Percentiles rank a stretch among this genome's conserved stretches.
These are phyloP conservation scores for Claviceps humidiphila DNA, from an alignment of 2,329 filamentous ascomycete genomes.

Conservation along the genomic window DNA sequence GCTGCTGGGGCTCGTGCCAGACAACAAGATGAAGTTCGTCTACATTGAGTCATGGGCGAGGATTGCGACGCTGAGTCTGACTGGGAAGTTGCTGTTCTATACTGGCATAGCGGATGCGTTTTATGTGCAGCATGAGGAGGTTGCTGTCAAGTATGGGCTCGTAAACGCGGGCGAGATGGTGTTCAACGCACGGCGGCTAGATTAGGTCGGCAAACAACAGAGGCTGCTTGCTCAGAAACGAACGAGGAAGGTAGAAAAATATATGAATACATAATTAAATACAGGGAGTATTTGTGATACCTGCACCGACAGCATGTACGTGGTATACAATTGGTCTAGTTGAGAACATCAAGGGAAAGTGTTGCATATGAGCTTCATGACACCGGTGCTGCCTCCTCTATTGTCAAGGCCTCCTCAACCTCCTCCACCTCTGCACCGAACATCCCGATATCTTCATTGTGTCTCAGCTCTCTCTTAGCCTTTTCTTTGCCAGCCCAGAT, in stretches of 20 bases:
- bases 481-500: constrained; percentile 50
- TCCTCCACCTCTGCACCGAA: constrained; percentile 25
- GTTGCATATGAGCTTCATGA: constrained; percentile 1
- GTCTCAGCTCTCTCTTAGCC: constrained; percentile 25
- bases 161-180: constrained; percentile 26
- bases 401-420: constrained; percentile 10
- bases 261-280: background rate
- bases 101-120: constrained; percentile 59
- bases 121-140: constrained; percentile 64
- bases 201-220: constrained; percentile 7
- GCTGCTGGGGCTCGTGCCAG: constrained; percentile 29
- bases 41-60: constrained; percentile 92
- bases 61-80: constrained; percentile 69
- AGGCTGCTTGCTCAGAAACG: background rate
- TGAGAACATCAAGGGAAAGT: background rate
- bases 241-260: background rate
- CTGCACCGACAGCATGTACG: constrained; percentile 8
- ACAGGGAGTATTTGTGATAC: background rate
- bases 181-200: constrained; percentile 21
- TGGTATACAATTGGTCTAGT: constrained; percentile 8
- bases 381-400: constrained; percentile 2
- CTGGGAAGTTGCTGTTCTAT: constrained; percentile 59
- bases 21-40: constrained; percentile 53
- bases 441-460: constrained; percentile 28
- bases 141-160: constrained; percentile 36